A percentile compares a stretch with the other conserved stretches of the same genome.
phyloP scores from a whole-genome alignment of 2,329 filamentous ascomycete species.

The Endothia cerciana region DNA sequence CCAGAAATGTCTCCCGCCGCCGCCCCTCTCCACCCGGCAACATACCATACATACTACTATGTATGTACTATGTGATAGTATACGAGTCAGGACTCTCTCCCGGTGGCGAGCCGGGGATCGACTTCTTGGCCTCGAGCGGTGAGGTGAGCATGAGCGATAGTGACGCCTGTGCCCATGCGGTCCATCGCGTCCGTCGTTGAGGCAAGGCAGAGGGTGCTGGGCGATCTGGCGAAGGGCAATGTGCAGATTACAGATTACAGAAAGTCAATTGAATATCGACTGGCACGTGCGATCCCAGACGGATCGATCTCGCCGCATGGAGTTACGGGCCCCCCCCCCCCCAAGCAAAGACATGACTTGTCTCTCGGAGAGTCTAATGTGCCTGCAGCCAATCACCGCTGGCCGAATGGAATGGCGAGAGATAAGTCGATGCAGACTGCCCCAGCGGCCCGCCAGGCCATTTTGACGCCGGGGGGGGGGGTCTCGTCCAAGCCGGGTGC shows the following conservation, averaged over 20 bases:
- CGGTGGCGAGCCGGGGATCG: background rate
- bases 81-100: background rate
- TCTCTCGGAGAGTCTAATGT: background rate
- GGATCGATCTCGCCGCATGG: slow-evolving; percentile 8
- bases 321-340: too few relatives aligned
- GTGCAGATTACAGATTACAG: too few relatives aligned
- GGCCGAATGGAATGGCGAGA: slow-evolving; percentile 4
- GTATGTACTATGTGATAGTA: background rate
- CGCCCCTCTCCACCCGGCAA: too few relatives aligned
- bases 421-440: slow-evolving; percentile 15
- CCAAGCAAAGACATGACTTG: background rate
- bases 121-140: background rate
- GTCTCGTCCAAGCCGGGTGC: background rate
- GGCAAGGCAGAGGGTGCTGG: background rate
- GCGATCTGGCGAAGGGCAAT: background rate
- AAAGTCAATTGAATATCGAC: slow-evolving; percentile 4
- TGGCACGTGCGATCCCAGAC: slow-evolving; percentile 5
- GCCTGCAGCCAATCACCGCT: slow-evolving; percentile 11
- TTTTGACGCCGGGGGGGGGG: background rate
- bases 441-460: background rate
- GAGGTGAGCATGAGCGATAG: background rate
- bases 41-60: background rate
- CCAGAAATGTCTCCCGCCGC: too few relatives aligned
- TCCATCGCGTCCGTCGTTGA: too few relatives aligned
- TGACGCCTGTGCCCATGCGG: background rate